Evolutionary conservation across 805 yeast genomes (phyloP).

Genomic region (Teunomyces funiuensis): DNA sequence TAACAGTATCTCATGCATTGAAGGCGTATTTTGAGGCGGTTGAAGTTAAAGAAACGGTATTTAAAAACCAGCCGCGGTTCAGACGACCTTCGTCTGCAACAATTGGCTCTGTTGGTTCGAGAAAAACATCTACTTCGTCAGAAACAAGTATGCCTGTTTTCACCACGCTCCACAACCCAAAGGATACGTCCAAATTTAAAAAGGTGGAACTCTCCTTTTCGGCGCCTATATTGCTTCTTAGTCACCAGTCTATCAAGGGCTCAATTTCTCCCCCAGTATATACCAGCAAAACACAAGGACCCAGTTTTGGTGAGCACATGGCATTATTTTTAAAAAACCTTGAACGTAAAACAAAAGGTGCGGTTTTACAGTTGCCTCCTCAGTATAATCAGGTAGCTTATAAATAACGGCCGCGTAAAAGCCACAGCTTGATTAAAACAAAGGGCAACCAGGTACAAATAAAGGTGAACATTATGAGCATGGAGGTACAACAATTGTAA

Average conservation of each 20-base stretch:
- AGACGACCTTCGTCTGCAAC: not conserved
- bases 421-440: no score
- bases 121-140: not conserved
- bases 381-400: not conserved
- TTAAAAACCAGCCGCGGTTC: not conserved
- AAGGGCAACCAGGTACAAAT: no score
- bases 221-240: conserved; percentile 12
- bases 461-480: no score
- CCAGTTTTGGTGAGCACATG: conserved; percentile 2
- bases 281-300: not conserved
- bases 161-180: conserved; percentile 10
- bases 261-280: conserved; percentile 14
- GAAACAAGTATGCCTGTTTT: conserved; percentile 7
- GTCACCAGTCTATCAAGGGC: conserved; percentile 12
- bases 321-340: not conserved
- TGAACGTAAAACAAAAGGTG: not conserved
- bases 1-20: conserved; percentile 11
- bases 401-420: not conserved
- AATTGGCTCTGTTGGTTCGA: not conserved
- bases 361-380: not conserved
- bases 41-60: conserved; percentile 4
- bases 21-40: conserved; percentile 12
- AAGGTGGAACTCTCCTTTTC: conserved; percentile 15
- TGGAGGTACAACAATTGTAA: no score
- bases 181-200: conserved; percentile 7